Base-by-base conservation (phyloP, 176 grass and related monocot species). In the Zizania latifolia region DNA sequence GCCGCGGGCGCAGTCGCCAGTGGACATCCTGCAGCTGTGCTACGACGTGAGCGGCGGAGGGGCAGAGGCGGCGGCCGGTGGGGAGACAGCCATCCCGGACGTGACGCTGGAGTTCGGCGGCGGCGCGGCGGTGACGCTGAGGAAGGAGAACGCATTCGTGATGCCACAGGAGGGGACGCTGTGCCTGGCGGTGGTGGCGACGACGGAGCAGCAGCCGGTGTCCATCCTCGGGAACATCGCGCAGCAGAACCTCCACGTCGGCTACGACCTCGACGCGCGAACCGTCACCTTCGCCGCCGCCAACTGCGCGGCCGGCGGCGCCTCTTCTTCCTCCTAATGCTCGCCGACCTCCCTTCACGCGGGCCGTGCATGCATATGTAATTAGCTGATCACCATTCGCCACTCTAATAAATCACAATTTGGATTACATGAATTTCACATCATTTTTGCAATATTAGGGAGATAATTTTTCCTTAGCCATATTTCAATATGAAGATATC, bases 161-260 rank as follows among this genome's bases (percentile, higher is more conserved):
- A 0, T 61, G 57, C 10, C 34, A 72, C 2, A 69, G 40, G 58
- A 65, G 46, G 78, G 74, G 28, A 75, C 55, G 54, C 17, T 67
- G 50, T 93, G 90, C 56, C 33, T 89, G 7, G 72, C 57, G n/a
- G 10, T 97, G 22, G 38, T 22, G 36, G n/a, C 51, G 15, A 38
- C 22, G 54, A 12, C 45, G 46, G 48, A 56, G 1, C 0, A 2
- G 44, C 61, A 77, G 29, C 82, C 68, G 26, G 1, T 78, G 29
- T 70, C 74, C 0, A 86, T 94, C 30, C 56, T 94, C 0, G 88
- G 88, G 0, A 94, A 84, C 79, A 32, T 91, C 70, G 84, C 87
- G 60, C 88, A 91, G 78, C 88, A 84, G 71, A 81, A 94, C 62
- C 57, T 94, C 29, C 88, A 84, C 26, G 70, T 88, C 10, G 85